These are phyloP conservation scores for Amanita pallidorosea DNA, from an alignment of 768 basidiomycete species.

Conservation along the genomic window DNA sequence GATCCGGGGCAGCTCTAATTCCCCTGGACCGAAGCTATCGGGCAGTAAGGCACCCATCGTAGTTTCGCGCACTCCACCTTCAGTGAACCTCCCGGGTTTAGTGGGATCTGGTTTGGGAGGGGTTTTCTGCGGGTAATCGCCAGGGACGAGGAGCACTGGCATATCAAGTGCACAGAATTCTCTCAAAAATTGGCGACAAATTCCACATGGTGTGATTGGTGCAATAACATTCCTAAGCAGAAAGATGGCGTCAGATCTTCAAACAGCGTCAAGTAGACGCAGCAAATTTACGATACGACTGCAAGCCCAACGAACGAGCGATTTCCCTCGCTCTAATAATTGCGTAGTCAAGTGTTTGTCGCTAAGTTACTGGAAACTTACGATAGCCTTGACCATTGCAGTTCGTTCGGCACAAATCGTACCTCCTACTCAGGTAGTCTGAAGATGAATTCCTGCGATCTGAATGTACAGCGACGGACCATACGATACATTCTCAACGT, in stretches of 20 bases:
- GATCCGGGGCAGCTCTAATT: constrained; percentile 23
- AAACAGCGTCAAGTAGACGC: too few relatives aligned
- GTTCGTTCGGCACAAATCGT: constrained; percentile 94
- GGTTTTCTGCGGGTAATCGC: constrained; percentile 38
- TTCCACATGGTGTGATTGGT: constrained; percentile 79
- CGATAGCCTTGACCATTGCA: constrained; percentile 88
- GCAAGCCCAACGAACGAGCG: constrained; percentile 66
- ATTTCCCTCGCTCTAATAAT: constrained; percentile 64
- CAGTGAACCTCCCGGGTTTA: constrained; percentile 19
- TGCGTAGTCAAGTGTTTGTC: background rate
- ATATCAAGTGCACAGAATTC: constrained; percentile 74
- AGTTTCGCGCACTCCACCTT: constrained; percentile 48
- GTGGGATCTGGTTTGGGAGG: constrained; percentile 23
- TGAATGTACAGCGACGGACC: constrained; percentile 35
- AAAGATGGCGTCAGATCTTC: background rate
- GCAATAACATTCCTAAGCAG: constrained; percentile 44
- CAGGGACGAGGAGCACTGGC: constrained; percentile 64
- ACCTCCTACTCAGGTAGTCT: constrained; percentile 40
- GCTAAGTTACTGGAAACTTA: constrained; percentile 27
- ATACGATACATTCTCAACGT: constrained; percentile 90
- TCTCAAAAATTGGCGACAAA: constrained; percentile 85
- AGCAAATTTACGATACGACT: constrained; percentile 69
- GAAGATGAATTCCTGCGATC: constrained; percentile 1
- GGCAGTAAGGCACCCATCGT: constrained; percentile 71
- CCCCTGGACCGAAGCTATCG: constrained; percentile 81